A percentile compares a stretch with the other conserved stretches of the same genome.
phyloP scores from a whole-genome alignment of 345 rosid species.

The Acer yangbiense region DNA sequence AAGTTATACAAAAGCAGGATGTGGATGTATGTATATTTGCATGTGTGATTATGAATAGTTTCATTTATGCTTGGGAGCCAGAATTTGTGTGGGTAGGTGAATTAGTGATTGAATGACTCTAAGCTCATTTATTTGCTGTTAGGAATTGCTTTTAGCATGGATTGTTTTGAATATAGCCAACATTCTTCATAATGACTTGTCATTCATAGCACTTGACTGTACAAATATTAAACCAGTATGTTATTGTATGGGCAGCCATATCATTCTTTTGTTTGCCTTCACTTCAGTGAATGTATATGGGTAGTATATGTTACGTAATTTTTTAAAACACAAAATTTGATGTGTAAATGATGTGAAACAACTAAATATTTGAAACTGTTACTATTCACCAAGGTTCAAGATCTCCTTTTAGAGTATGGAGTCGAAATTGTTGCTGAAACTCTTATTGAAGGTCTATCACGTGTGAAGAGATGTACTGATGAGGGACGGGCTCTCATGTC shows the following conservation, averaged over 20 bases:
- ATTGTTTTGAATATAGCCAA: neutral
- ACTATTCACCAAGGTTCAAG: constrained; percentile 61
- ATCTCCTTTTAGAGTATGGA: constrained; percentile 72
- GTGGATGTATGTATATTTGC: neutral
- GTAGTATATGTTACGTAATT: neutral
- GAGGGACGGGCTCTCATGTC: constrained; percentile 98
- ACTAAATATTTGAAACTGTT: constrained; percentile 12
- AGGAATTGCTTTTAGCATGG: neutral
- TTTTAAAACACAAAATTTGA: neutral
- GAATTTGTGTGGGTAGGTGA: neutral
- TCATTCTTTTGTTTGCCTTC: neutral
- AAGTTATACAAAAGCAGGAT: neutral
- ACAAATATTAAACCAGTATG: neutral
- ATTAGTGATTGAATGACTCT: neutral
- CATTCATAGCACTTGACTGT: neutral
- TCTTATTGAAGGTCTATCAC: constrained; percentile 89
- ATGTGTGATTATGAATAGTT: neutral
- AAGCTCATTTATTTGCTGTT: neutral
- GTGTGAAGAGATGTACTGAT: constrained; percentile 89
- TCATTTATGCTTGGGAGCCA: constrained; percentile 4
- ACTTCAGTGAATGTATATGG: neutral
- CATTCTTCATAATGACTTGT: too few species aligned
- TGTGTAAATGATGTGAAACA: neutral
- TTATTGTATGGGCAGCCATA: neutral
- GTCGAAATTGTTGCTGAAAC: constrained; percentile 88